A percentile compares a stretch with the other conserved stretches of the same genome.
Evolutionary conservation across 805 yeast species (phyloP).

Genomic region (Metschnikowia chrysomelidarum): DNA sequence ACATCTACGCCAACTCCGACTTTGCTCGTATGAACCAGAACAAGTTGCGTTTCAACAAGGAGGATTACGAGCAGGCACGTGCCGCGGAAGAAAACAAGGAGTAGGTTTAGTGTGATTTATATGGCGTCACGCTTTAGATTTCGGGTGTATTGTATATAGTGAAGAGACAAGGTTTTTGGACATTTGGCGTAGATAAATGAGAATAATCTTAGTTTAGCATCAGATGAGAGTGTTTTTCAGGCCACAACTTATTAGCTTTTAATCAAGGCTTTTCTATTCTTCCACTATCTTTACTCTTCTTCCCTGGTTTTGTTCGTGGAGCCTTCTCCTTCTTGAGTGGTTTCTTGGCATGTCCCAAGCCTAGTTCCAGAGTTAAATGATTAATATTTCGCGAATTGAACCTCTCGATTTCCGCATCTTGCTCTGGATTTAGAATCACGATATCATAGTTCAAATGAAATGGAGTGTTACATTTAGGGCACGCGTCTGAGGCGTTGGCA

Average conservation of each 20-base stretch:
- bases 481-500: constrained; percentile 17
- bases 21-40: constrained; percentile 40
- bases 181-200: too few species aligned
- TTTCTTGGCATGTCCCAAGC: constrained; percentile 27
- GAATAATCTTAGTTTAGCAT: too few species aligned
- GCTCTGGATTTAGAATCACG: constrained; percentile 31
- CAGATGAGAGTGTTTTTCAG: too few species aligned
- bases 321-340: constrained; percentile 7
- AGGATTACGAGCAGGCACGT: constrained; percentile 31
- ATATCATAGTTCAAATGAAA: constrained; percentile 29
- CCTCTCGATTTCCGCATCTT: constrained; percentile 8
- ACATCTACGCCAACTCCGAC: constrained; percentile 44
- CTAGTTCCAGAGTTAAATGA: constrained; percentile 12
- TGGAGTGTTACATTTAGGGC: constrained; percentile 32
- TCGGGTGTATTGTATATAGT: neutral
- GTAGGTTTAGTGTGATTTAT: constrained; percentile 1
- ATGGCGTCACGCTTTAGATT: too few species aligned
- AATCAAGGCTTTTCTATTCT: constrained; percentile 3
- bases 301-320: neutral
- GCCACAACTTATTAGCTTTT: too few species aligned
- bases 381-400: constrained; percentile 17
- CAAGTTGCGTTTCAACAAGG: constrained; percentile 37
- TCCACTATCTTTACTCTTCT: constrained; percentile 1
- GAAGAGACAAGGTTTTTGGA: too few species aligned
- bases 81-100: constrained; percentile 12